Base-by-base conservation (phyloP, 176 grass and related monocot species). In the sorghum (Sorghum bicolor) region DNA sequence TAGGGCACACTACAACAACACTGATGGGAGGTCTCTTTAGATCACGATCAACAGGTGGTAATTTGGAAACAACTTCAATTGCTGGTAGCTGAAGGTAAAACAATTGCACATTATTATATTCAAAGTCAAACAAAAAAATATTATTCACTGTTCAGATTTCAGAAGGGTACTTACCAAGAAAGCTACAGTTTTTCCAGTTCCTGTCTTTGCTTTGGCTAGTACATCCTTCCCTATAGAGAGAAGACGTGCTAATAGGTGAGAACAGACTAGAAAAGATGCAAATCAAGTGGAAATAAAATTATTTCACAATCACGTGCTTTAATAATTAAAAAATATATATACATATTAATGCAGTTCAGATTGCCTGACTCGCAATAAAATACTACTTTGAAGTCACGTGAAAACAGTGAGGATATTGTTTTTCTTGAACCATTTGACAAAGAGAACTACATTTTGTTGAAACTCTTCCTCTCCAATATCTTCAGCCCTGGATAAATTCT, bases 131-230 rank as follows among this genome's bases (percentile, higher is more conserved):
- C 4, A 63, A 55, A 25, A 39, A 6, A 69, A 25, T 1, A 83
- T 39, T 48, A 80, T 67, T 79, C 57, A 70, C 15, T 80, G 45
- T 20, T 58, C 34, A 69, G 71, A 16, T 38, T 20, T 58, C 34
- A 69, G 71, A 16, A 88, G 72, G 74, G 64, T 77, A 88, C 62
- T 92, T 72, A 98, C 96, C 87, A 98, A 90, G 81, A 98, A 98
- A 70, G 93, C 96, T 58, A 98, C 93, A 83, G 96, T 98, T 92
- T 98, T 95, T 63, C 96, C 96, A 20, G 93, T 98, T 75, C 93
- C 96, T 77, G 96, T 98, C 83, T 80, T 98, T 85, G 96, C 96
- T 93, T 95, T 98, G 45, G 96, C 96, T 62, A 98, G 96, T 70
- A 98, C 93, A 81, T 98, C 96, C 86, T 98, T 98, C 40, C 96